phyloP scores from a whole-genome alignment of 2,329 filamentous ascomycete genomes.

The Davidsoniella australis region DNA sequence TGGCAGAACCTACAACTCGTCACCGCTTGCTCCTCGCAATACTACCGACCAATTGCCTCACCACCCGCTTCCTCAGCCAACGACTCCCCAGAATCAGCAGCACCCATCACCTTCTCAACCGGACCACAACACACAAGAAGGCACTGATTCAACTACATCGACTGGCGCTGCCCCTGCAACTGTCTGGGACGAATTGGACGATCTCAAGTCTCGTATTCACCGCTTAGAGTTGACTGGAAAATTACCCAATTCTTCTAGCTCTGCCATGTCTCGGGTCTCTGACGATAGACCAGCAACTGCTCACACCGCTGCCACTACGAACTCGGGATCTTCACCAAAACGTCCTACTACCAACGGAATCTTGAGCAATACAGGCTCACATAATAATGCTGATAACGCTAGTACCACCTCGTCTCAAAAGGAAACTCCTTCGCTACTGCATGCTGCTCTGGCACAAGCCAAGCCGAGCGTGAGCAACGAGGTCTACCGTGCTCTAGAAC shows the following conservation, averaged over 20 bases:
- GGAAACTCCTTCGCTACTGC: conserved; percentile 60
- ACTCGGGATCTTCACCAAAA: conserved; percentile 73
- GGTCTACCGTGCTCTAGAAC: conserved; percentile 64
- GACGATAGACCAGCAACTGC: conserved; percentile 79
- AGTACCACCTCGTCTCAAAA: conserved; percentile 27
- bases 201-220: conserved; percentile 82
- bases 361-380: conserved; percentile 27
- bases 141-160: conserved; percentile 74
- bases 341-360: conserved; percentile 26
- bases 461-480: conserved; percentile 52
- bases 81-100: conserved; percentile 18
- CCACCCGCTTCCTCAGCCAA: conserved; percentile 15
- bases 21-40: conserved; percentile 36
- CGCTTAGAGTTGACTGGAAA: conserved; percentile 83
- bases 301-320: conserved; percentile 75
- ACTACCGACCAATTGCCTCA: conserved; percentile 3
- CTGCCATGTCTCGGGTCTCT: conserved; percentile 55
- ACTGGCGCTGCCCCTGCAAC: conserved; percentile 69
- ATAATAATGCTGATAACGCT: conserved; percentile 29
- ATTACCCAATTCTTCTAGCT: conserved; percentile 63
- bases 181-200: conserved; percentile 94
- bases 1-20: conserved; percentile 37
- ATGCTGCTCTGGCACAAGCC: conserved; percentile 64
- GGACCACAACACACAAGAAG: conserved; percentile 33
- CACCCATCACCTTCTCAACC: conserved; percentile 17